Evolutionary conservation across 78 protist genomes (phyloP).

Genomic region (Dictyostelium capitatum): DNA sequence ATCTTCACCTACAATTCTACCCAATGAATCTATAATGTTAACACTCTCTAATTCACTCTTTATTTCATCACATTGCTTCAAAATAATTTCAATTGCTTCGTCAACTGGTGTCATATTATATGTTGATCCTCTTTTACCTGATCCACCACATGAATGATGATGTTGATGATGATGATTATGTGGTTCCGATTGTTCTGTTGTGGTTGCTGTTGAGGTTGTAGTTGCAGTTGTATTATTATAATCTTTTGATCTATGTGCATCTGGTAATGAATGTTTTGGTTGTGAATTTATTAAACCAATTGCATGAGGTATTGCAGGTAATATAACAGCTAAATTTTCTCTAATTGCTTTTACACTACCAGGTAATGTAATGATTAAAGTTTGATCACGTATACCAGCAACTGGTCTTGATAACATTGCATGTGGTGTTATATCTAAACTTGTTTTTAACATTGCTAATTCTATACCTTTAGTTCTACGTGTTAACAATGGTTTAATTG

Average conservation of each 20-base stretch:
- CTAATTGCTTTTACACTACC: constrained; percentile 81
- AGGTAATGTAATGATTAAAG: constrained; percentile 68
- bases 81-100: constrained; percentile 36
- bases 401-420: constrained; percentile 74
- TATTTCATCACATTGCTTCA: constrained; percentile 22
- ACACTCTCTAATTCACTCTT: neutral
- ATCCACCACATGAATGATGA: constrained; percentile 38
- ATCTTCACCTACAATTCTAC: constrained; percentile 55
- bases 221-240: neutral
- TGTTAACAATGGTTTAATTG: constrained; percentile 59
- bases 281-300: neutral
- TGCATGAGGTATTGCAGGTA: constrained; percentile 75
- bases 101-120: constrained; percentile 58
- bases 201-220: neutral
- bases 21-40: constrained; percentile 26
- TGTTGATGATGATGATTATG: neutral
- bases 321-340: constrained; percentile 36
- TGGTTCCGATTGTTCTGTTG: too few species aligned
- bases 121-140: constrained; percentile 42
- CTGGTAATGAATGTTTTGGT: constrained; percentile 21
- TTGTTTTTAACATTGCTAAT: constrained; percentile 61
- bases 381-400: constrained; percentile 58
- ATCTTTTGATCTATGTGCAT: constrained; percentile 29
- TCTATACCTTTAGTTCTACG: constrained; percentile 56
- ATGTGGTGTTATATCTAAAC: constrained; percentile 66